Base-by-base conservation (phyloP, 2,329 filamentous ascomycete species). In the Stagonosporopsis rhizophila region DNA sequence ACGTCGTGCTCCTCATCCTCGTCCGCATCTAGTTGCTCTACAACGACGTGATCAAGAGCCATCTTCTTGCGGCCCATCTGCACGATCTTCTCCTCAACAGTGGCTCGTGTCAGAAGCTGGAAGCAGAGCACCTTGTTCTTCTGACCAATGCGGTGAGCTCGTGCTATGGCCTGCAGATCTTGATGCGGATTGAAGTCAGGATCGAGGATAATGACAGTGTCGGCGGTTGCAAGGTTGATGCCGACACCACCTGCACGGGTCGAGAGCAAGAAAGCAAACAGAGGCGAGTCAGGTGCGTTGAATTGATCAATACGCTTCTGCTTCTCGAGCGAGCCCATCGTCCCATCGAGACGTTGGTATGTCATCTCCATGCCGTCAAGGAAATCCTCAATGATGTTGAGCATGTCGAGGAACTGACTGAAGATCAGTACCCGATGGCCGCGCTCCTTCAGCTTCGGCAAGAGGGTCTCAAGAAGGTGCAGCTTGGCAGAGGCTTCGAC, bases 181-280 rank as follows among this genome's bases (percentile, higher is more conserved):
- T 99, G 95, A 71, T 99, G 95, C 0, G 95, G 95, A 60, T 99
- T 99, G 81, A 96, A 98, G 71, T 99, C 95, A 0, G 92, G 92
- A 67, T 99, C 93, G 64, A 98, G 87, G 63, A 99, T 97, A 62
- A 99, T 97, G 59, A 99, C 96, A 0, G 95, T 99, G 71, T 99
- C 95, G 2, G 95, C 95, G 7, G 93, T 96, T 0, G 95, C 95
- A 52, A 99, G 83, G 71, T 99, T 99, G 80, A 99, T 99, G 15
- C 95, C 96, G 0, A 99, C 94, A 68, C 96, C 95, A 50, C 95
- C 95, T 17, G 96, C 93, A 61, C 95, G 88, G 3, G 96, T 99
- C 0, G 94, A 98, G 0, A 99, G 82, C 17, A 99, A 78, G 76
- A 99, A 98, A 0, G 90, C 92, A 73, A 98, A 99, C 0, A 96